Conservation (phyloP, 805 yeast genomes). For the Priceomyces melissophilus region DNA sequence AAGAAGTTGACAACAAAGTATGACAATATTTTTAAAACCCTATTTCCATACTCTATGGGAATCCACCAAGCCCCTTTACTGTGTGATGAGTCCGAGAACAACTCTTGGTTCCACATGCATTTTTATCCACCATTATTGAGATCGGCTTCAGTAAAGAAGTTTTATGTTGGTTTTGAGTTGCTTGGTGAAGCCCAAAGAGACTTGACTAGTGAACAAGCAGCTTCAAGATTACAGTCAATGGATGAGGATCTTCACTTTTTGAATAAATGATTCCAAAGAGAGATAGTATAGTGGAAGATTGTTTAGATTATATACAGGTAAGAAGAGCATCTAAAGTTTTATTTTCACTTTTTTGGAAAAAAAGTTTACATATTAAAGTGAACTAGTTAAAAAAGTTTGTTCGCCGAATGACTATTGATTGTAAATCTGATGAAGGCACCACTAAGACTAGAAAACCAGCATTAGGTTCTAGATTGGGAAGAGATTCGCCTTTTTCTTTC, state of each 20-base stretch:
- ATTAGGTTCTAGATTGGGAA: slow-evolving; percentile 62
- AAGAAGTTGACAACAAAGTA: slow-evolving; percentile 57
- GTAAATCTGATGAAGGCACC: neutral
- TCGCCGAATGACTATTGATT: too few species aligned
- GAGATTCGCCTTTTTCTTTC: slow-evolving; percentile 87
- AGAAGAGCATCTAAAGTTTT: too few species aligned
- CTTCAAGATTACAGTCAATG: slow-evolving; percentile 46
- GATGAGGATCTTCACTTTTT: slow-evolving; percentile 36
- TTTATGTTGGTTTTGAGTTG: slow-evolving; percentile 71
- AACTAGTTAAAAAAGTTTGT: too few species aligned
- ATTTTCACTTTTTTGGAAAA: too few species aligned
- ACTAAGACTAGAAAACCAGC: slow-evolving; percentile 19
- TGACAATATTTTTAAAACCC: slow-evolving; percentile 66
- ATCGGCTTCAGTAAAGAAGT: slow-evolving; percentile 71
- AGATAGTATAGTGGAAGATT: neutral
- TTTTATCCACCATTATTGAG: slow-evolving; percentile 76
- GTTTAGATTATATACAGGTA: neutral
- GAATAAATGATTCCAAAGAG: slow-evolving; percentile 9
- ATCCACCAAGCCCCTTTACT: slow-evolving; percentile 69
- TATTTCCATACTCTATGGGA: slow-evolving; percentile 82
- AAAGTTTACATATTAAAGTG: too few species aligned
- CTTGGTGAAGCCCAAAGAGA: slow-evolving; percentile 70
- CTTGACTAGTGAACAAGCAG: slow-evolving; percentile 66
- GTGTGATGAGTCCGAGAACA: slow-evolving; percentile 37
- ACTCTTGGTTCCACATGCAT: slow-evolving; percentile 63